Base-by-base conservation (phyloP, 139 green algal genomes). In the Tetradesmus obliquus region DNA sequence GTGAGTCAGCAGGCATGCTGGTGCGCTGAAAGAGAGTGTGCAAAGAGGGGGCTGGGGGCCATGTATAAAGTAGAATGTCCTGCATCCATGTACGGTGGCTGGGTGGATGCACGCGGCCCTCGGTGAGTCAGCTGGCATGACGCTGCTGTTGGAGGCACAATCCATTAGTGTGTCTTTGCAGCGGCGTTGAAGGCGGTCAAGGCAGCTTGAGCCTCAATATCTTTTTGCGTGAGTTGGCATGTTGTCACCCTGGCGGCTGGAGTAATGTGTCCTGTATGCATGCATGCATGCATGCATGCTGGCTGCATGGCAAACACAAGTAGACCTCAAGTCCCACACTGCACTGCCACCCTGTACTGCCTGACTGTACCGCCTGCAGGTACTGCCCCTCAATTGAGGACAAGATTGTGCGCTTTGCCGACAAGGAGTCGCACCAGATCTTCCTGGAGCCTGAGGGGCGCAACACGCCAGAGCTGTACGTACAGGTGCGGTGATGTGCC, bases 371-470 rank as follows among this genome's bases (percentile, higher is more conserved):
- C 13, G 32, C 20, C 13, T 32, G 66, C 87, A 95, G 98, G 55
- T 99, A 99, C 95, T 99, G 98, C 95, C 98, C 98, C 13, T 99
- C 96, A 74, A 99, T 99, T 22, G 98, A 99, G 93, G 97, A 99
- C 95, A 99, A 99, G 95, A 99, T 99, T 55, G 97, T 99, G 83
- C 94, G 98, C 3, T 99, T 99, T 93, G 95, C 95, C 5, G 97
- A 99, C 94, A 99, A 99, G 93, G 90, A 96, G 53, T 97, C 94
- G 81, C 98, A 99, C 94, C 97, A 99, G 94, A 96, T 99, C 62
- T 99, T 99, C 92, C 91, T 99, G 86, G 98, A 99, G 95, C 98
- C 98, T 0, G 98, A 99, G 94, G 96, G 97, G 2, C 92, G 97
- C n/a, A 94, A 92, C 86, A 99, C 97, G 0, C 98, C 97, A 4